Base-by-base conservation (phyloP, 1,284 basidiomycete species). In the Termitomyces sp. region DNA sequence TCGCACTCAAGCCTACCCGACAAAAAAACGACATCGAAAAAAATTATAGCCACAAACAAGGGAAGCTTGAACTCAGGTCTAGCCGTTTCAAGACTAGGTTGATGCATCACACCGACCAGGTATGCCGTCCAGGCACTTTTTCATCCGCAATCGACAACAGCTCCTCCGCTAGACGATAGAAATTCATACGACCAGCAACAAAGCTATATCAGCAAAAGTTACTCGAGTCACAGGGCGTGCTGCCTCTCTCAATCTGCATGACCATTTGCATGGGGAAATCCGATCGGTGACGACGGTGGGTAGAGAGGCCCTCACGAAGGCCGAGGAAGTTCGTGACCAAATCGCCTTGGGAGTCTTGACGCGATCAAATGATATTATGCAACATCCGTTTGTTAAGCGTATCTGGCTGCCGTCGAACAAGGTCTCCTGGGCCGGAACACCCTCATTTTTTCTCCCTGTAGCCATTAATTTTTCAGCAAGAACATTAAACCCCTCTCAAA, bases 31-130 rank as follows among this genome's bases (percentile, higher is more conserved):
- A 83, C 9, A 72, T 81, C 42, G 58, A 44, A 12, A 58, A 46
- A 15, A 36, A 58, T 5, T 70, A 65, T 53, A 64, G 46, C 4
- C 28, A 31, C 44, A 65, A 65, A 54, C 60, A 65, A 56, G 67
- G 57, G 12, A 45, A 52, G 0, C 44, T 77, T n/a, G 62, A 68
- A 2, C 58, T 81, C 0, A 50, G 44, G 1, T 78, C 72, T 13
- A 63, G 59, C 15, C 73, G 79, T 1, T 83, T 73, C 58, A 70
- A 75, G 55, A 79, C 64, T 54, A 64, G 68, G 52, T 61, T 82
- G 56, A 63, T 61, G 61, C n/a, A 9, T 52, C 50, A 52, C 1
- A 60, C 63, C 5, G 50, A 64, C 40, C 76, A 77, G 67, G 76
- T 76, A 61, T 33, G 28, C 26, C 19, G 13, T 9, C n/a, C 24